These are phyloP conservation scores for Udeniomyces megalosporus DNA, from an alignment of 768 basidiomycete genomes.

Conservation along the genomic window DNA sequence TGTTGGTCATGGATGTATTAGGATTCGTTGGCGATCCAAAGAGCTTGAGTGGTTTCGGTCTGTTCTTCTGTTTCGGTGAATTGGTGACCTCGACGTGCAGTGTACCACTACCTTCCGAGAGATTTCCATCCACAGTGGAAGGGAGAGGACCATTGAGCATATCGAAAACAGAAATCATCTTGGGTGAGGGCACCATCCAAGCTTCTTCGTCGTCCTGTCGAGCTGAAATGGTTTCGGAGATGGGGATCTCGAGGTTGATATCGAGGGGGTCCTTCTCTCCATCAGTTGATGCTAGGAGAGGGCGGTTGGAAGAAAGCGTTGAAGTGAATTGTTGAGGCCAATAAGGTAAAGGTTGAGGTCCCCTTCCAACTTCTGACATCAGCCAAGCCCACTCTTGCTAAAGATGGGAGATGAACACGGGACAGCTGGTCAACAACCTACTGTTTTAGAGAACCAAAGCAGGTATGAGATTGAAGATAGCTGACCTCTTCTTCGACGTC, in stretches of 20 bases:
- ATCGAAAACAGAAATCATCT: conserved; percentile 1
- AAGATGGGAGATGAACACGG: too few relatives aligned
- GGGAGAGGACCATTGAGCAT: neutral
- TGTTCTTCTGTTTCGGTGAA: neutral
- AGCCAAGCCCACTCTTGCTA: conserved; percentile 16
- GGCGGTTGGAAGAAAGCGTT: neutral
- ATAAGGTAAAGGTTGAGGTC: neutral
- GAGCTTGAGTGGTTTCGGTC: neutral
- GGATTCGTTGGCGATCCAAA: neutral
- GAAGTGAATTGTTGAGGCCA: conserved; percentile 14
- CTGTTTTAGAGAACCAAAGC: neutral
- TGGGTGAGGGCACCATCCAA: neutral
- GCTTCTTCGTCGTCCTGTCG: neutral
- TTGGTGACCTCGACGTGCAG: too few relatives aligned
- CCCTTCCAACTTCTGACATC: conserved; percentile 3
- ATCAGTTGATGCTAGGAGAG: neutral
- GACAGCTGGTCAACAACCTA: neutral
- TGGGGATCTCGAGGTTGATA: too few relatives aligned
- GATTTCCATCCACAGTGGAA: neutral
- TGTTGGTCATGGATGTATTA: neutral
- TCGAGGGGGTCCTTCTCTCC: neutral
- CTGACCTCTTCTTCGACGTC: conserved; percentile 14
- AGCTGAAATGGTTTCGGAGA: too few relatives aligned
- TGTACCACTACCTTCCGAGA: neutral
- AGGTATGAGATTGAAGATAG: neutral